phyloP scores from a whole-genome alignment of 192 early-diverging fungal species.

The Coemansia sp. region DNA sequence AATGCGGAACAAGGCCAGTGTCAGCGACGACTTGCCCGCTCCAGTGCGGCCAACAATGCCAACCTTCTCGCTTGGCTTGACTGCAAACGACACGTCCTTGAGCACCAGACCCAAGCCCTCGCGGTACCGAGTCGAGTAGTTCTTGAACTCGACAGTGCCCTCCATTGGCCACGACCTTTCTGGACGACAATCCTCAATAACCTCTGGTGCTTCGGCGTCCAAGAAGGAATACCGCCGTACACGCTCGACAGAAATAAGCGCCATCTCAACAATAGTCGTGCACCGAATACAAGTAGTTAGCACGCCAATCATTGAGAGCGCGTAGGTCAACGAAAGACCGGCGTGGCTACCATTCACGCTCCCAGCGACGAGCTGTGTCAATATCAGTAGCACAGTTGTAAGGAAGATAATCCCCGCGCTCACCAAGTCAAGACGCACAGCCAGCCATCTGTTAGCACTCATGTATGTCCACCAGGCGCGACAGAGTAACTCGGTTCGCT shows the following conservation, averaged over 20 bases:
- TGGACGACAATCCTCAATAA: constrained; percentile 34
- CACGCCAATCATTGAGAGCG: constrained; percentile 72
- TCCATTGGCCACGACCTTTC: constrained; percentile 54
- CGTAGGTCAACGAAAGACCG: constrained; percentile 78
- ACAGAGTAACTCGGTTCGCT: constrained; percentile 65
- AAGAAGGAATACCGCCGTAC: constrained; percentile 45
- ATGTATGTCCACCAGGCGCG: constrained; percentile 68
- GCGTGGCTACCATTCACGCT: constrained; percentile 54
- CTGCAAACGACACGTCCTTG: constrained; percentile 35
- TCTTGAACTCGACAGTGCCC: constrained; percentile 53
- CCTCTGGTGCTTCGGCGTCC: constrained; percentile 31
- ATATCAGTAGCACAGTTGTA: constrained; percentile 65
- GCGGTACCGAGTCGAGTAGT: constrained; percentile 58
- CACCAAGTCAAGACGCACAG: constrained; percentile 67
- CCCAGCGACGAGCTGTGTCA: constrained; percentile 32
- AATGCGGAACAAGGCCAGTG: constrained; percentile 75
- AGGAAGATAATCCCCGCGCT: constrained; percentile 71
- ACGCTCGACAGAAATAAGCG: constrained; percentile 66
- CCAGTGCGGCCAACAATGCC: constrained; percentile 70
- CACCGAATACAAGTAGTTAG: constrained; percentile 68
- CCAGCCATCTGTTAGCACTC: constrained; percentile 67
- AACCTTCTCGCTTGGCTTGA: constrained; percentile 56
- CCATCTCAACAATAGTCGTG: constrained; percentile 72
- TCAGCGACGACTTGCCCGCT: constrained; percentile 75
- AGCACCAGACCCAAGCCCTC: constrained; percentile 56